Base-by-base conservation (phyloP, 2,329 filamentous ascomycete species). In the Beauveria brongniartii region DNA sequence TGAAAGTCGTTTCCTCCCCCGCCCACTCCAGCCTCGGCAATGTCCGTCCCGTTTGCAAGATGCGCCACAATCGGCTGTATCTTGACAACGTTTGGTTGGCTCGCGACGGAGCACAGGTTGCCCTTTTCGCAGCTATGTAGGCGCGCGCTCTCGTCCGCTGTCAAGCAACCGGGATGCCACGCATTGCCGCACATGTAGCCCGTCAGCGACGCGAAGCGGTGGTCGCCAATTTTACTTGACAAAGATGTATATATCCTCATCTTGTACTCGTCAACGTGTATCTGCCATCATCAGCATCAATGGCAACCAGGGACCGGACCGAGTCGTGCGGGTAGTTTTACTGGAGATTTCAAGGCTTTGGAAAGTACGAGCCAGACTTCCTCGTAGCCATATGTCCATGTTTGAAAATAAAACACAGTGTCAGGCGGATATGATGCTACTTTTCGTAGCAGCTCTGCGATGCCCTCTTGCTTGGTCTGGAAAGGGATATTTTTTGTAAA, bases 361-460 rank as follows among this genome's bases (percentile, higher is more conserved):
- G 91, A 87, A 0, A 97, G 74, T 0, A 91, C 88, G 62, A 92
- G 78, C 92, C 92, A 97, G 0, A 96, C 91, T 57, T 96, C 89
- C 70, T 97, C 92, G 64, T 97, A 96, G 0, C 80, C 81, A 69
- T 94, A 94, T 0, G 93, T 97, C 92, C 92, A 96, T 1, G 91
- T 84, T 61, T 92, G 84, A 51, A 97, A 81, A 71, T 96, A 89
- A 68, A 96, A 97, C 1, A 88, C 72, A 0, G 91, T 96, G 44
- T 91, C 83, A 1, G 77, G 64, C 0, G 92, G 88, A 70, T 93
- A 96, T 26, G 75, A 69, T 0, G 75, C 72, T 0, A 96, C 80
- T 65, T 91, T 88, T 5, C 77, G 74, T 1, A 97, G 68, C 0
- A 97, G 79, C 68, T 96, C 90, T 1, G 76, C 76, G 12, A 96